Base-by-base conservation (phyloP, 768 basidiomycete genomes). In the Pleurotus tuber-regium region DNA sequence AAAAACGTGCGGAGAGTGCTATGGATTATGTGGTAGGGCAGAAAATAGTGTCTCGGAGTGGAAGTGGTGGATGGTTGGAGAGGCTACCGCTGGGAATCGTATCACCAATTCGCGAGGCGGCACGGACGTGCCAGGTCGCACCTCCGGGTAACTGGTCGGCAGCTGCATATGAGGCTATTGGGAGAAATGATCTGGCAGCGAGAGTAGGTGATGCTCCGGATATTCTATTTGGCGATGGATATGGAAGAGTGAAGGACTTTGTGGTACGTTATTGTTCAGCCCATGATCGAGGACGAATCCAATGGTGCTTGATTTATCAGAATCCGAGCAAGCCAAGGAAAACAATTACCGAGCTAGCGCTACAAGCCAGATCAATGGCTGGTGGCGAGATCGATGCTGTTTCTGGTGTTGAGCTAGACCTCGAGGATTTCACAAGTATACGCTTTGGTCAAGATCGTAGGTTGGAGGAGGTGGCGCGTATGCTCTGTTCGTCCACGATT, bases 391-490 rank as follows among this genome's bases (percentile, higher is more conserved):
- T 80, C 1, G 77, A 82, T 46, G 70, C 74, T 3, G 75, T 82
- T 11, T 78, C 87, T 4, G 89, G 89, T 0, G 85, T 89, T 7
- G 89, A 91, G 50, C 68, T 91, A 4, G 82, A 83, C 43, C 66
- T 84, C 30, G 80, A 86, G 41, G 84, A 87, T 43, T 87, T 89
- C 68, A 82, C 89, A 0, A 83, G 83, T 46, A 87, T 94, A 43
- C 83, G 96, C 3, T 98, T 98, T 61, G 89, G 89, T 5, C 84
- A 90, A 55, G 97, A 99, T 68, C 79, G 88, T 16, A 78, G 96
- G 30, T 65, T 99, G 26, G 89, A 94, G 39, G 97, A 99, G 63
- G 93, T 96, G 3, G 86, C 87, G 10, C 80, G 92, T 1, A 89
- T 98, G 81, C 67, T 99, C 14, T 91, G 89, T 57, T 96, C 92